These are phyloP conservation scores for Aschersonia sp. DNA, from an alignment of 2,329 filamentous ascomycete species.

Conservation along the genomic window DNA sequence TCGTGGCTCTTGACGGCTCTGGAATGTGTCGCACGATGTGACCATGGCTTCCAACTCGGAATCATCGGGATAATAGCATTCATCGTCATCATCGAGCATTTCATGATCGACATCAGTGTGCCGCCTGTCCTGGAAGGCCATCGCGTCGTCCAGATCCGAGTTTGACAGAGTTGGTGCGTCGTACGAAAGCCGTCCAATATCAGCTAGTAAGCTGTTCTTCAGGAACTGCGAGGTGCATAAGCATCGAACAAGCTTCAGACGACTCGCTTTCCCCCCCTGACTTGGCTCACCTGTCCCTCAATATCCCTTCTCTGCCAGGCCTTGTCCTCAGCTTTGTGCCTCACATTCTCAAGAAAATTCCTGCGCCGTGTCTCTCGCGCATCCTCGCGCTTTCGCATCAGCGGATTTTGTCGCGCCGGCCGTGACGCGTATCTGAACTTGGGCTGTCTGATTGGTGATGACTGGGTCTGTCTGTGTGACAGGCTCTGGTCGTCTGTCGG, in stretches of 20 bases:
- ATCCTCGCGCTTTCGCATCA: constrained; percentile 45
- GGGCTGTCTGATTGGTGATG: constrained; percentile 25
- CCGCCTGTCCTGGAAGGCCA: constrained; percentile 16
- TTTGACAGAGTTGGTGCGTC: constrained; percentile 28
- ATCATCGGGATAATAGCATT: constrained; percentile 24
- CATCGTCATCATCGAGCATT: constrained; percentile 30
- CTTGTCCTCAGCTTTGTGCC: constrained; percentile 44
- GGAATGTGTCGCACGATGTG: constrained; percentile 25
- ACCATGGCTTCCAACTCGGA: constrained; percentile 43
- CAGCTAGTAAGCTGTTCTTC: constrained; percentile 19
- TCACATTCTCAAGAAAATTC: constrained; percentile 54
- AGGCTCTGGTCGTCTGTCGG: constrained; percentile 26
- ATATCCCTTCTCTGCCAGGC: constrained; percentile 46
- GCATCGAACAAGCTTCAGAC: background rate
- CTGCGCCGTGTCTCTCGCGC: constrained; percentile 48
- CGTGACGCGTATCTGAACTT: constrained; percentile 39
- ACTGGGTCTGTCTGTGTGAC: constrained; percentile 26
- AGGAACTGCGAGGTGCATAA: constrained; percentile 14
- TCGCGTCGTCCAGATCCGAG: constrained; percentile 36
- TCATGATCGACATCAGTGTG: constrained; percentile 21
- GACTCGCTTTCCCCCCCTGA: background rate
- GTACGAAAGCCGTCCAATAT: constrained; percentile 16
- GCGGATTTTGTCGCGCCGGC: constrained; percentile 45
- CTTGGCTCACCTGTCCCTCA: constrained; percentile 32
- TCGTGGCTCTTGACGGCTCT: constrained; percentile 8